A percentile compares a stretch with the other conserved stretches of the same genome.
Evolutionary conservation across 169 alveolate genomes (phyloP).

Genomic region (Cryptosporidium meleagridis): DNA sequence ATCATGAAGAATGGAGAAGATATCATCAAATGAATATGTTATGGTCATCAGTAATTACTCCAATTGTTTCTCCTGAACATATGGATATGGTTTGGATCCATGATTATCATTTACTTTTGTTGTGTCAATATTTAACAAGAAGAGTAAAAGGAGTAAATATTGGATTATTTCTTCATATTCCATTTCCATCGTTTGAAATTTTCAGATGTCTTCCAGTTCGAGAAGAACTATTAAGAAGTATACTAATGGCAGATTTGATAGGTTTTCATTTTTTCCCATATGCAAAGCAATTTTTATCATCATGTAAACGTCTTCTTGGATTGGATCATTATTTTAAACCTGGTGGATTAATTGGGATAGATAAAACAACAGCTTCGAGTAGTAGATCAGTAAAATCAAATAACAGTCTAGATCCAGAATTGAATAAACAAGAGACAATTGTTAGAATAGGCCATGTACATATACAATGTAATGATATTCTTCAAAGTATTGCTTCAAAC

Average conservation of each 20-base stretch:
- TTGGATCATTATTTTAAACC: conserved; percentile 85
- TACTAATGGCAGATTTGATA: conserved; percentile 92
- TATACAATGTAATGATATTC: conserved; percentile 63
- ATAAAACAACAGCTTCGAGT: conserved; percentile 76
- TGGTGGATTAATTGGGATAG: conserved; percentile 88
- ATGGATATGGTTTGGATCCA: conserved; percentile 91
- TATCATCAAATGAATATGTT: conserved; percentile 75
- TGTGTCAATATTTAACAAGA: conserved; percentile 86
- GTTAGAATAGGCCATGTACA: conserved; percentile 70
- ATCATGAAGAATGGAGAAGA: conserved; percentile 84
- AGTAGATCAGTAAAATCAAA: neutral
- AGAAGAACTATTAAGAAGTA: conserved; percentile 90
- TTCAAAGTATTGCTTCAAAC: conserved; percentile 13
- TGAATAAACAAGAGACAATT: conserved; percentile 30
- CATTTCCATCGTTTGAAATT: conserved; percentile 93
- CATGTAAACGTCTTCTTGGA: conserved; percentile 91
- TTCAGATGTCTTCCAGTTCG: conserved; percentile 90
- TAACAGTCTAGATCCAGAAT: neutral
- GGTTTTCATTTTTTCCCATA: conserved; percentile 95
- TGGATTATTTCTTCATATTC: conserved; percentile 93
- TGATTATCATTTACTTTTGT: conserved; percentile 89
- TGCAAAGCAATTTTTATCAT: conserved; percentile 87
- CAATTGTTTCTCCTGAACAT: conserved; percentile 72
- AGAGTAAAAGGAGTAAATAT: conserved; percentile 84
- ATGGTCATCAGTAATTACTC: conserved; percentile 81